Evolutionary conservation across 2,329 filamentous ascomycete genomes (phyloP).

Genomic region (Huntiella decipiens): DNA sequence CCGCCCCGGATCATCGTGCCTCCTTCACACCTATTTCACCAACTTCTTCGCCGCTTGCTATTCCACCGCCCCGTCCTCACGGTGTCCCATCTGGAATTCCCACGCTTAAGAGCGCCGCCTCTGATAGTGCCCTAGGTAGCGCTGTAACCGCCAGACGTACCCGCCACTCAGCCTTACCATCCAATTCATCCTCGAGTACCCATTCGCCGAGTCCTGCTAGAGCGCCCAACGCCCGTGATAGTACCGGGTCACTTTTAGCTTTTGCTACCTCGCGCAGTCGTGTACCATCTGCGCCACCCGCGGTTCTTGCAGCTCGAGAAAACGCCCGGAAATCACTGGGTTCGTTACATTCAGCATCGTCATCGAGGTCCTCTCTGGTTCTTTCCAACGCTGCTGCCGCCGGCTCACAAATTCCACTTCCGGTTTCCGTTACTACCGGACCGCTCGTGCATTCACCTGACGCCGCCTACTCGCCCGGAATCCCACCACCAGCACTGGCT

Average conservation of each 20-base stretch:
- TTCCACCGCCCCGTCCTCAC: slow-evolving; percentile 13
- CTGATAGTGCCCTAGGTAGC: slow-evolving; percentile 1
- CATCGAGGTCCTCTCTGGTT: background rate
- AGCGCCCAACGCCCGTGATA: background rate
- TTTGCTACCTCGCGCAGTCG: background rate
- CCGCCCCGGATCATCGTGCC: slow-evolving; percentile 1
- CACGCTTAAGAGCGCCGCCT: slow-evolving; percentile 11
- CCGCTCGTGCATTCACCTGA: background rate
- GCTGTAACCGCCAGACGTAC: slow-evolving; percentile 1
- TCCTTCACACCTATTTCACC: slow-evolving; percentile 10
- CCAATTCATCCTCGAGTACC: background rate
- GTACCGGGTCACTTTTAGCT: slow-evolving; percentile 1
- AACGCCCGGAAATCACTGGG: background rate
- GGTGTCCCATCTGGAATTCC: background rate
- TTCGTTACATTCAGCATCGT: background rate
- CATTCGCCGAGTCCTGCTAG: background rate
- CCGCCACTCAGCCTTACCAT: background rate
- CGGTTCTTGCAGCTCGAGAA: background rate
- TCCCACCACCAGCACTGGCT: too few relatives aligned
- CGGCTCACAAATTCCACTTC: background rate
- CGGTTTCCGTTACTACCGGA: background rate
- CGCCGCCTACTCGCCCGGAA: background rate
- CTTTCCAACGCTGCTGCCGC: slow-evolving; percentile 1
- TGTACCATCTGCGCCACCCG: slow-evolving; percentile 4
- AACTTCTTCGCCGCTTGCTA: slow-evolving; percentile 15